A percentile compares a stretch with the other conserved stretches of the same genome.
Evolutionary conservation across 345 rosid genomes (phyloP).

Genomic region (Jatropha curcas): DNA sequence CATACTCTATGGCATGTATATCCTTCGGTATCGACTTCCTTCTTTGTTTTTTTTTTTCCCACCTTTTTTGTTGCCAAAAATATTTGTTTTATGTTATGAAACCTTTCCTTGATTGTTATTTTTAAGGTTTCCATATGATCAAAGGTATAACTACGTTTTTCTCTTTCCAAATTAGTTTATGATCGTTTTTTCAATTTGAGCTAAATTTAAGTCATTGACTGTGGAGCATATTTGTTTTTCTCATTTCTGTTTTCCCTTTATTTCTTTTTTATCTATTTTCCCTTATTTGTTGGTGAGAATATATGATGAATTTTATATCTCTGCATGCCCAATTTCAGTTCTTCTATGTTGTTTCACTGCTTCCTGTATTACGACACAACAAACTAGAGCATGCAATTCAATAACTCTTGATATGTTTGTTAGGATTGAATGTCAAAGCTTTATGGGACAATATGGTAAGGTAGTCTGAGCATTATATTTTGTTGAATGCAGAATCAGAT

Average conservation of each 20-base stretch:
- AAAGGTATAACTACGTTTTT: not conserved
- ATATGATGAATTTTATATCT: not conserved
- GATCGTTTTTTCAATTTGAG: not conserved
- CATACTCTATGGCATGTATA: not conserved
- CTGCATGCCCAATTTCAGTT: not conserved
- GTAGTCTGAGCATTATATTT: not conserved
- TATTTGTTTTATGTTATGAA: not conserved
- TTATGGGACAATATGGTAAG: not conserved
- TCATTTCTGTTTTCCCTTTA: not conserved
- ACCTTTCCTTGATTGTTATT: not conserved
- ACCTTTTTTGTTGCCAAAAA: not conserved
- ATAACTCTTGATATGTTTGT: not conserved
- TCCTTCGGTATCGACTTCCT: not conserved
- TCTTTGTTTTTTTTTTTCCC: not conserved
- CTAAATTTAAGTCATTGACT: not conserved
- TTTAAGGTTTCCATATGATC: not conserved
- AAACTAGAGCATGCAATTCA: too few species aligned
- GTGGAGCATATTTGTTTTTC: not conserved
- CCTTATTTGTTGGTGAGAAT: not conserved
- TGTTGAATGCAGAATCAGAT: constrained; percentile 52
- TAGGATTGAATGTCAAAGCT: not conserved
- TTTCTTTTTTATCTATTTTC: too few species aligned
- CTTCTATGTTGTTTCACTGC: not conserved
- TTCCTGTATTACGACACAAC: too few species aligned
- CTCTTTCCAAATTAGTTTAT: not conserved